Conservation (phyloP, 2,329 filamentous ascomycete species). For the Neonectria sp. region DNA sequence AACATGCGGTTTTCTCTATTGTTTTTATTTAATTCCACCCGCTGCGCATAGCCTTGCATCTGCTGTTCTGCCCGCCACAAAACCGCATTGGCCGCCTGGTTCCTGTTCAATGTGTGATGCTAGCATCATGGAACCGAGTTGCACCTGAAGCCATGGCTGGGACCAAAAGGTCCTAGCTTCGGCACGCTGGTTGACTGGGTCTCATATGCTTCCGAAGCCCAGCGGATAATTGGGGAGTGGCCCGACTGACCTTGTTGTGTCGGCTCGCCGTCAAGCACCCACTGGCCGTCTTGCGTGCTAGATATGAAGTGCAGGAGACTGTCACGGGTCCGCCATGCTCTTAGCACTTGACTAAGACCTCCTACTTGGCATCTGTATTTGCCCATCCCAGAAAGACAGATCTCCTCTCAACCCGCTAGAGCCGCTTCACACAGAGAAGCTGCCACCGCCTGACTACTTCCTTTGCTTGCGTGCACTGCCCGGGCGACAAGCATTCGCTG, state of each 20-base stretch:
- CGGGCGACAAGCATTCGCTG: constrained; percentile 55
- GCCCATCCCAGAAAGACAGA: neutral
- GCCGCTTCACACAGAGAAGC: constrained; percentile 56
- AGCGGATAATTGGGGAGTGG: neutral
- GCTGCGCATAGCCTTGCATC: neutral
- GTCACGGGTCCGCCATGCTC: neutral
- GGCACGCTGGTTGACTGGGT: neutral
- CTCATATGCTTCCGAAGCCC: neutral
- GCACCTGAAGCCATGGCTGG: neutral
- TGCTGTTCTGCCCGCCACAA: neutral
- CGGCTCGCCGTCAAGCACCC: neutral
- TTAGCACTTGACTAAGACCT: neutral
- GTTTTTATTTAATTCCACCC: neutral
- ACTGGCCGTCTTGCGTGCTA: neutral
- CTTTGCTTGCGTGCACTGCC: constrained; percentile 60
- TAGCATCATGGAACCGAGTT: neutral
- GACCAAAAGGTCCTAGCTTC: neutral
- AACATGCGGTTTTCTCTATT: neutral
- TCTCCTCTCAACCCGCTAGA: constrained; percentile 26
- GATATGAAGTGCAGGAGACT: no score
- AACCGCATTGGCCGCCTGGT: neutral
- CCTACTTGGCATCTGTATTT: constrained; percentile 3
- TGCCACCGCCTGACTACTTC: constrained; percentile 50
- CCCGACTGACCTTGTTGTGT: neutral
- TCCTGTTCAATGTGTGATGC: constrained; percentile 1